phyloP scores from a whole-genome alignment of 2,329 filamentous ascomycete species.

The Ophiostoma australiae region DNA sequence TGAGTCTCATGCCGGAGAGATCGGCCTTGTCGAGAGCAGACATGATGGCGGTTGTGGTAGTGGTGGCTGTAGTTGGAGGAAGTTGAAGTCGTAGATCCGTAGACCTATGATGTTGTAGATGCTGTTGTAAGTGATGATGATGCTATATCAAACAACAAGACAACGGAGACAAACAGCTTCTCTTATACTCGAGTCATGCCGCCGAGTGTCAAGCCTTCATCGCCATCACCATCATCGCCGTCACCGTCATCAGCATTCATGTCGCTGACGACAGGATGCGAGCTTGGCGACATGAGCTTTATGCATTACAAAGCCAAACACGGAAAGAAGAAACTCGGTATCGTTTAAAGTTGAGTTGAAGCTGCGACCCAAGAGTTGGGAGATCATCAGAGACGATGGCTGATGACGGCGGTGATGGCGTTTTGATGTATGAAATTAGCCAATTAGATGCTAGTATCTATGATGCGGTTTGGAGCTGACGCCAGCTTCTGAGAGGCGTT shows the following conservation, averaged over 20 bases:
- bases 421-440: neutral
- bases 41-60: neutral
- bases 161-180: neutral
- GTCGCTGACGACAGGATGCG: neutral
- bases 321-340: neutral
- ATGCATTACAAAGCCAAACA: neutral
- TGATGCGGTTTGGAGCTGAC: neutral
- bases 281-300: neutral
- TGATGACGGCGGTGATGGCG: neutral
- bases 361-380: neutral
- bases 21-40: conserved; percentile 5
- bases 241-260: neutral
- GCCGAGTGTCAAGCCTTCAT: neutral
- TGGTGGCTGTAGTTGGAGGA: neutral
- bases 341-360: neutral
- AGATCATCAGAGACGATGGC: neutral
- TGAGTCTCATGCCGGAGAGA: neutral
- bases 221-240: neutral
- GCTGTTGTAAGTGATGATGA: neutral
- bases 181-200: neutral
- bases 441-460: neutral
- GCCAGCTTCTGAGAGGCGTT: neutral
- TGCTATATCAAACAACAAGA: neutral
- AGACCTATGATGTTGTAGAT: neutral
- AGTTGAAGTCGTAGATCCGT: neutral